Conservation (phyloP, 306 rosid genomes). For the Vachellia pachyceras region DNA sequence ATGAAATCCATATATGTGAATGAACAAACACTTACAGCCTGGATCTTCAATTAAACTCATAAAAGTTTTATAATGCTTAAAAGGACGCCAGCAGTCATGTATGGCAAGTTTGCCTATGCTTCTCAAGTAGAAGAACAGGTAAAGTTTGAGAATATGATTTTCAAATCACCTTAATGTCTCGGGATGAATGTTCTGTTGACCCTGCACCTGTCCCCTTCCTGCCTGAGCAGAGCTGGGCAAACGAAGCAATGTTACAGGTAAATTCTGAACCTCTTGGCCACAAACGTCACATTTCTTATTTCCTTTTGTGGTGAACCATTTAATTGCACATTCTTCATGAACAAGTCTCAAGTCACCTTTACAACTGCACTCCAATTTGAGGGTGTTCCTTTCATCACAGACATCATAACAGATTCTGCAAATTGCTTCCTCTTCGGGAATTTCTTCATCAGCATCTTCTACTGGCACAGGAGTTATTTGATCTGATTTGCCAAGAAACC, state of each 20-base stretch:
- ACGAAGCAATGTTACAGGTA: conserved; percentile 93
- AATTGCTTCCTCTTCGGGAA: conserved; percentile 98
- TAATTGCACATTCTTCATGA: conserved; percentile 83
- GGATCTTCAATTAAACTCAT: neutral
- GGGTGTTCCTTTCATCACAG: conserved; percentile 86
- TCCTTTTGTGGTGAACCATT: conserved; percentile 90
- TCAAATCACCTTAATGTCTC: conserved; percentile 68
- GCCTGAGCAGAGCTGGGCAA: conserved; percentile 60
- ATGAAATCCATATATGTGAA: neutral
- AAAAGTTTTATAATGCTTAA: conserved; percentile 7
- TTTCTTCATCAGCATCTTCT: conserved; percentile 83
- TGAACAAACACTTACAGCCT: neutral
- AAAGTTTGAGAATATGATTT: conserved; percentile 13
- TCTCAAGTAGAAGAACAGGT: conserved; percentile 5
- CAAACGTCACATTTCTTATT: conserved; percentile 91
- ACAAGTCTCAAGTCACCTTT: conserved; percentile 90
- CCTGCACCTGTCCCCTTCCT: conserved; percentile 52
- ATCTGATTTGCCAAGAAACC: conserved; percentile 56
- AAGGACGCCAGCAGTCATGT: conserved; percentile 1
- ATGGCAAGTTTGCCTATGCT: conserved; percentile 1
- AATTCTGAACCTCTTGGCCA: conserved; percentile 80
- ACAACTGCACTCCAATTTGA: conserved; percentile 98
- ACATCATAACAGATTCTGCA: conserved; percentile 92
- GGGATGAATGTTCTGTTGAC: conserved; percentile 54
- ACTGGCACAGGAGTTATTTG: conserved; percentile 70